A percentile compares a stretch with the other conserved stretches of the same genome.
phyloP scores from a whole-genome alignment of 805 yeast species.

The Teunomyces lycoperdinae region DNA sequence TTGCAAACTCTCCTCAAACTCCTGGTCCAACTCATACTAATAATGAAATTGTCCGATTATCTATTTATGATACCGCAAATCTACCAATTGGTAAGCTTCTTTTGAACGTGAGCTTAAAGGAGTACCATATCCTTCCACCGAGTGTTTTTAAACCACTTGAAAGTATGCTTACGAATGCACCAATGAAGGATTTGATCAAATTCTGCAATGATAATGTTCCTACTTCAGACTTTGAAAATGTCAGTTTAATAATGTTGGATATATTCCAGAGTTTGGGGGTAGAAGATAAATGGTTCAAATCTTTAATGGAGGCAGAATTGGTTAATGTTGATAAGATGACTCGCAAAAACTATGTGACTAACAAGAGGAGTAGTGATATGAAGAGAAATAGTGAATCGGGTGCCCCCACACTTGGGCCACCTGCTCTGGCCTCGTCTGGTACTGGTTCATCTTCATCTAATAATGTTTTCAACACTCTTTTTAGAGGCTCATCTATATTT shows the following conservation, averaged over 20 bases:
- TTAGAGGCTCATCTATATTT: constrained; percentile 81
- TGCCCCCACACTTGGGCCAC: constrained; percentile 3
- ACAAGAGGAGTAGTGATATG: constrained; percentile 16
- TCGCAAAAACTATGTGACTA: constrained; percentile 36
- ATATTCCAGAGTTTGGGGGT: constrained; percentile 67
- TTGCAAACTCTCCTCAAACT: background rate
- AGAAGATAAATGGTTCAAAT: constrained; percentile 71
- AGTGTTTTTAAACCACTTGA: constrained; percentile 61
- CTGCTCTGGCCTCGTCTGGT: constrained; percentile 2
- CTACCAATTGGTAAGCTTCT: constrained; percentile 57
- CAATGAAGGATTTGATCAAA: constrained; percentile 50
- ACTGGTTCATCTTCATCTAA: constrained; percentile 17
- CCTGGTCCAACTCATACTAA: background rate
- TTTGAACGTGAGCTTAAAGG: constrained; percentile 47
- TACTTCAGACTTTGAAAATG: constrained; percentile 48
- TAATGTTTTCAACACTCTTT: constrained; percentile 43
- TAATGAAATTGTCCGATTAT: constrained; percentile 34
- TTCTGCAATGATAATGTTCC: constrained; percentile 42
- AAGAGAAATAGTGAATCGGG: constrained; percentile 14
- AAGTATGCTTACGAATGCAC: constrained; percentile 52
- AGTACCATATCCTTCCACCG: constrained; percentile 60
- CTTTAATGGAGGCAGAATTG: constrained; percentile 67
- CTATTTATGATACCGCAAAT: constrained; percentile 41
- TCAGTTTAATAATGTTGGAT: constrained; percentile 62
- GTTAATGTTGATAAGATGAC: constrained; percentile 44